Evolutionary conservation across 2,329 filamentous ascomycete species (phyloP).

Genomic region (Trichoderma arundinaceum): DNA sequence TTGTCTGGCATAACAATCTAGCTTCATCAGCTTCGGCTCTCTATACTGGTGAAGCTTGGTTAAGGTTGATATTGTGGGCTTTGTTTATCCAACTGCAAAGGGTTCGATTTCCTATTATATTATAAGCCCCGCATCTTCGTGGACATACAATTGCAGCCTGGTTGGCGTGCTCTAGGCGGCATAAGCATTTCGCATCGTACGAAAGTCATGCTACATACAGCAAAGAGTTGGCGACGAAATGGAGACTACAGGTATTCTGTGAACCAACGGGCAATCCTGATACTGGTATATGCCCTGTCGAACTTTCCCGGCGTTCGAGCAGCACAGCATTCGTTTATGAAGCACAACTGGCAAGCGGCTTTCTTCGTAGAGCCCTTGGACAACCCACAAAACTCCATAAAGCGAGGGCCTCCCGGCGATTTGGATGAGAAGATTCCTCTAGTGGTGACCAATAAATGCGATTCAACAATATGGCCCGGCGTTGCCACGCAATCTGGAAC

Average conservation of each 20-base stretch:
- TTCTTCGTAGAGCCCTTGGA: constrained; percentile 37
- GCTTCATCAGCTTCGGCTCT: background rate
- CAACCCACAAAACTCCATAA: constrained; percentile 38
- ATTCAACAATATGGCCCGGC: constrained; percentile 75
- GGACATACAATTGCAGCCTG: background rate
- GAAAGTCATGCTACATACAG: constrained; percentile 15
- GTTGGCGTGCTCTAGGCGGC: background rate
- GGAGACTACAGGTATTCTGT: constrained; percentile 31
- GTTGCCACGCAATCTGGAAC: constrained; percentile 74
- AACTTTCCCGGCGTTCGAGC: constrained; percentile 34
- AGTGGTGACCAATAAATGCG: constrained; percentile 73
- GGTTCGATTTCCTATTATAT: background rate
- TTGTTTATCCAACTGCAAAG: background rate
- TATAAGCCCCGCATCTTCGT: background rate
- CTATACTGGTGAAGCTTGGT: background rate
- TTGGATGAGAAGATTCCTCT: constrained; percentile 60
- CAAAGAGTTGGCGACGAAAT: background rate
- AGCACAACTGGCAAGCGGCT: constrained; percentile 39
- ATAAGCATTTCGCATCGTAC: background rate
- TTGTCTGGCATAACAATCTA: background rate
- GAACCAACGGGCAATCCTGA: constrained; percentile 35
- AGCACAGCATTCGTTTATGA: constrained; percentile 31
- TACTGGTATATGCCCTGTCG: constrained; percentile 35
- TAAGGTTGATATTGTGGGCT: too few species aligned
- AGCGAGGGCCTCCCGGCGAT: constrained; percentile 43